A percentile compares a stretch with the other conserved stretches of the same genome.
Evolutionary conservation across 805 yeast genomes (phyloP).

Genomic region (Kodamaea lidongshanica): DNA sequence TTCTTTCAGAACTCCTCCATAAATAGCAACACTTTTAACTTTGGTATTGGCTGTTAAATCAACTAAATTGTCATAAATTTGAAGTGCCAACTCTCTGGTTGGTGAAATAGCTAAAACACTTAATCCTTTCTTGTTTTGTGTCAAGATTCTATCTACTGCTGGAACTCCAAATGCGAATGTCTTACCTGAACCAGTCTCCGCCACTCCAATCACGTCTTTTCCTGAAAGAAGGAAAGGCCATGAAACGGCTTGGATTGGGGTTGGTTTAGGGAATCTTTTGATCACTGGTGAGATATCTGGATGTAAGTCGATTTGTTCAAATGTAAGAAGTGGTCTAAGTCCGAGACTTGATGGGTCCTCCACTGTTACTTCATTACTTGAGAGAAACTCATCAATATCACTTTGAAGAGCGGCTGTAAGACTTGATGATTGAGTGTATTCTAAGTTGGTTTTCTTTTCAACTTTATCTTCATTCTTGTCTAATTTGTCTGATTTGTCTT

Average conservation of each 20-base stretch:
- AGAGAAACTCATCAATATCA: conserved; percentile 57
- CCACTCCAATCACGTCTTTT: conserved; percentile 91
- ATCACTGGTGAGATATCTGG: conserved; percentile 54
- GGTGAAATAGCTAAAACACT: conserved; percentile 87
- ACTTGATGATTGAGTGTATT: conserved; percentile 34
- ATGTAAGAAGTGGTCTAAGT: conserved; percentile 64
- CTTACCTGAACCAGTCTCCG: conserved; percentile 97
- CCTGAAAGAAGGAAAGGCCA: conserved; percentile 86
- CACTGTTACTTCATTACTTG: conserved; percentile 69
- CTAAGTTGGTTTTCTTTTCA: conserved; percentile 8
- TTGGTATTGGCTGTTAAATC: conserved; percentile 55
- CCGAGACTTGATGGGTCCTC: conserved; percentile 57
- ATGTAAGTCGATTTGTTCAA: conserved; percentile 51
- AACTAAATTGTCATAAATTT: conserved; percentile 78
- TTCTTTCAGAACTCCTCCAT: conserved; percentile 97
- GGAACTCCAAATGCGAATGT: conserved; percentile 98
- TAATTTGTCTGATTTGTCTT: conserved; percentile 8
- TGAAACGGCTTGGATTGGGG: conserved; percentile 90
- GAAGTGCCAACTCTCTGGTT: conserved; percentile 95
- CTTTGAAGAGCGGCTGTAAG: conserved; percentile 40
- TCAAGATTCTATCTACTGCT: conserved; percentile 68
- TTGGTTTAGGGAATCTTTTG: conserved; percentile 76
- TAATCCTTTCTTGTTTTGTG: conserved; percentile 44
- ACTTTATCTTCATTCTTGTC: conserved; percentile 11
- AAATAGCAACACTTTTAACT: conserved; percentile 73